These are phyloP conservation scores for Trapa incisa DNA, from an alignment of 345 rosid species.

Conservation along the genomic window DNA sequence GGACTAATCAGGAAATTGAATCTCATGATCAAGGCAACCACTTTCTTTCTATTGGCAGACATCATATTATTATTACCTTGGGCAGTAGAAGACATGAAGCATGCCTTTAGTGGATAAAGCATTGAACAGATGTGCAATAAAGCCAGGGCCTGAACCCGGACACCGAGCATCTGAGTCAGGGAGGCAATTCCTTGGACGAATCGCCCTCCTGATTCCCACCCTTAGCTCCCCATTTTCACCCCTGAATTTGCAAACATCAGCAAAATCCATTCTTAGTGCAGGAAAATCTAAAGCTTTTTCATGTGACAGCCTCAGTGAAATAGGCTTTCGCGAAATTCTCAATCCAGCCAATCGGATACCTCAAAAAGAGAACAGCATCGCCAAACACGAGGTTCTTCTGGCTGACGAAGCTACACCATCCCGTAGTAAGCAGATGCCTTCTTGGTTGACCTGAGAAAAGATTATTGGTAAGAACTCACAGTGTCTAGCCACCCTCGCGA, in stretches of 20 bases:
- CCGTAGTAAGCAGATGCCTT: constrained; percentile 92
- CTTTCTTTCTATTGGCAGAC: not conserved
- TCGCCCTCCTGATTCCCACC: constrained; percentile 65
- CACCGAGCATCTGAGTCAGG: constrained; percentile 47
- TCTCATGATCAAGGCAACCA: too few relatives aligned
- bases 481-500: not conserved
- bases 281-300: not conserved
- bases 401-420: constrained; percentile 90
- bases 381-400: constrained; percentile 87
- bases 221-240: constrained; percentile 73
- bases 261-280: not conserved
- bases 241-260: constrained; percentile 17
- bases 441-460: constrained; percentile 77
- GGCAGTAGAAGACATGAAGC: constrained; percentile 71
- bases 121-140: constrained; percentile 52
- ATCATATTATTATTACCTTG: constrained; percentile 37
- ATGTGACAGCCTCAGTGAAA: not conserved
- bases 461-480: constrained; percentile 4
- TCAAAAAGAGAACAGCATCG: constrained; percentile 82
- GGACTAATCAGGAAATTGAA: too few relatives aligned
- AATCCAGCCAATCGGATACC: constrained; percentile 24
- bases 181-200: constrained; percentile 58
- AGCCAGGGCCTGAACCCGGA: constrained; percentile 32
- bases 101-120: constrained; percentile 53
- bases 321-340: not conserved